Base-by-base conservation (phyloP, 1,139 yeast species). In the Hyphopichia khmerensis region DNA sequence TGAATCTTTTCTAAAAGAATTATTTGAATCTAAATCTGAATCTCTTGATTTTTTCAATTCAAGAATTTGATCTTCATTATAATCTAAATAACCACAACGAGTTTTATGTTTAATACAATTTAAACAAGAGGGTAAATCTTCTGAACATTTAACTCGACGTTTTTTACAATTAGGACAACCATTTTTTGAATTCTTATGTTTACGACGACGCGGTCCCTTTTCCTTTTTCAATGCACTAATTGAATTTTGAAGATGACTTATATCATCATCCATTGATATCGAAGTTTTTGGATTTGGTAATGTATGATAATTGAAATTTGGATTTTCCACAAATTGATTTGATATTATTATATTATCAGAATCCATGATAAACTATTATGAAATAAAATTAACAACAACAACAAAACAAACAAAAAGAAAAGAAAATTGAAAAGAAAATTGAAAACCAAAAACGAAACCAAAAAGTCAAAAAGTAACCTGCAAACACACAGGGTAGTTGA, bases 131-230 rank as follows among this genome's bases (percentile, higher is more conserved):
- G 78, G 78, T 32, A 70, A 55, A 43, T 70, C 70, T 45, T 72
- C 77, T 4, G 65, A 55, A 48, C 78, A 72, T 49, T 72, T 72
- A 43, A 72, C 75, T 40, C 77, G 47, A 45, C 78, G 59, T 39
- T 64, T 64, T 51, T 72, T 72, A 56, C 78, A 72, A 41, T 68
- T 72, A 27, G 75, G 70, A 47, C 78, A 72, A 1, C 78, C 78
- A 40, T 55, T 51, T 40, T 63, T 64, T 16, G 65, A 58, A 42
- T 65, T 65, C 40, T 62, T 64, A 43, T 65, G 70, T 44, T 54
- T 65, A 36, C 70, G 51, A 41, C 72, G 49, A 40, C 52, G 56
- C 9, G 35, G 38, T 24, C 42, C 36, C 37, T 38, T 44, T 26
- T 40, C 41, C 13, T 29, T 29, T 14, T 14, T 29, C 32, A 29